A percentile compares a stretch with the other conserved stretches of the same genome.
Conservation (phyloP, 2,329 filamentous ascomycete genomes). For the Ceratocystis variospora region DNA sequence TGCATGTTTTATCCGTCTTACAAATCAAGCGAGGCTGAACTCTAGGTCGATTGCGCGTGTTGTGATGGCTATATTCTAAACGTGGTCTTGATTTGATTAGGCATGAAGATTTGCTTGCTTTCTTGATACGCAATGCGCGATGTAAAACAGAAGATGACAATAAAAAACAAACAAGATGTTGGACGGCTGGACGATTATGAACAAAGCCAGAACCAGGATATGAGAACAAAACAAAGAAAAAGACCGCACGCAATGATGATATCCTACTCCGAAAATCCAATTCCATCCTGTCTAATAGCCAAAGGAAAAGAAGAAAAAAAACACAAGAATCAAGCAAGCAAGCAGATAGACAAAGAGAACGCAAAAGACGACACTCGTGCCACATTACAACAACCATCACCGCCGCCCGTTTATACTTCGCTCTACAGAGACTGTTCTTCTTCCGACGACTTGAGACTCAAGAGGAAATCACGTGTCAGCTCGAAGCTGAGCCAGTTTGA, state of each 20-base stretch:
- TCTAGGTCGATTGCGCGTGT: no score
- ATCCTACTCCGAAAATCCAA: not conserved
- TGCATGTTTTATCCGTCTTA: not conserved
- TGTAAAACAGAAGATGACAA: not conserved
- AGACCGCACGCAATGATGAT: conserved; percentile 3
- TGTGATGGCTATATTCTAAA: no score
- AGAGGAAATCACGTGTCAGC: conserved; percentile 73
- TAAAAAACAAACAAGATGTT: not conserved
- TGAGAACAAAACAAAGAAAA: not conserved
- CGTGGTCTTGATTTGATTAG: no score
- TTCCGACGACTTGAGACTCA: conserved; percentile 42
- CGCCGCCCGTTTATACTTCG: not conserved
- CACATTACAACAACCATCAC: not conserved
- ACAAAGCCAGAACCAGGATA: not conserved
- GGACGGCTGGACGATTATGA: not conserved
- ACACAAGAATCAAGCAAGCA: conserved; percentile 1
- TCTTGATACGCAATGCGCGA: not conserved
- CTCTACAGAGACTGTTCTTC: conserved; percentile 20
- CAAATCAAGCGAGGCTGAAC: not conserved
- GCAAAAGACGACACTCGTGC: not conserved
- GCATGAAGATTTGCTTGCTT: not conserved
- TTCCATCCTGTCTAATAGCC: conserved; percentile 5
- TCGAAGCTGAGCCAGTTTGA: conserved; percentile 98
- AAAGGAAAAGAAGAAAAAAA: not conserved
- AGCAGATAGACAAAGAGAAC: not conserved